A percentile compares a stretch with the other conserved stretches of the same genome.
Evolutionary conservation across 2,329 filamentous ascomycete species (phyloP).

Genomic region (Penicillium sp.): DNA sequence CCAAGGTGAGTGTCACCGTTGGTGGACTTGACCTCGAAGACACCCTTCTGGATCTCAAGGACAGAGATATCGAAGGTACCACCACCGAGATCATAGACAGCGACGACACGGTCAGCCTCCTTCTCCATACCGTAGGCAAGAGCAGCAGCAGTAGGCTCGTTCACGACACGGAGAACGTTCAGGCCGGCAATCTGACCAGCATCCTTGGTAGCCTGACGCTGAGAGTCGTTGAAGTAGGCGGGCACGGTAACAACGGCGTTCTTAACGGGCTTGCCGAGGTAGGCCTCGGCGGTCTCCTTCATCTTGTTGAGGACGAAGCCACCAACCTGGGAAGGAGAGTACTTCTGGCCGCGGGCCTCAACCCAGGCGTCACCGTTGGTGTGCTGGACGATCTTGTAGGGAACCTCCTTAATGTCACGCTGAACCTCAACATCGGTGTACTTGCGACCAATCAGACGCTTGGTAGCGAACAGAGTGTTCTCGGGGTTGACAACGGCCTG

Average conservation of each 20-base stretch:
- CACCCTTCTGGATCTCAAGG: conserved; percentile 94
- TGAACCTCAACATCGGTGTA: conserved; percentile 92
- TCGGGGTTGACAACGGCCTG: conserved; percentile 98
- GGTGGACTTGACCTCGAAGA: conserved; percentile 99
- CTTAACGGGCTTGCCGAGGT: conserved; percentile 85
- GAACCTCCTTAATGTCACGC: conserved; percentile 94
- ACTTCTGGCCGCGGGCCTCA: conserved; percentile 86
- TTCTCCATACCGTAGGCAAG: conserved; percentile 96
- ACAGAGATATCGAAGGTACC: conserved; percentile 99
- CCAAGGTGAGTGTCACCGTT: conserved; percentile 98
- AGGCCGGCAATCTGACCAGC: conserved; percentile 94
- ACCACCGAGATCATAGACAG: conserved; percentile 96
- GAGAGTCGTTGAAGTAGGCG: conserved; percentile 98
- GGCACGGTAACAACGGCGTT: conserved; percentile 96
- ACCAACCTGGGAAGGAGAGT: conserved; percentile 97
- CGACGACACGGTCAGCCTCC: conserved; percentile 82
- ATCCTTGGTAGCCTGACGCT: conserved; percentile 97
- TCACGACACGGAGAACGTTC: conserved; percentile 95
- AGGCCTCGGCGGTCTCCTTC: conserved; percentile 97
- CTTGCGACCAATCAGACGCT: conserved; percentile 97
- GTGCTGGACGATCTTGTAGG: conserved; percentile 98
- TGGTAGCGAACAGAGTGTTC: conserved; percentile 97
- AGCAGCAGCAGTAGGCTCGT: conserved; percentile 94
- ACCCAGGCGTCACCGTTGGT: conserved; percentile 96
- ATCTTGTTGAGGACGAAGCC: conserved; percentile 97